Evolutionary conservation across 148 eudicot genomes (phyloP).

Genomic region (Camellia japonica): DNA sequence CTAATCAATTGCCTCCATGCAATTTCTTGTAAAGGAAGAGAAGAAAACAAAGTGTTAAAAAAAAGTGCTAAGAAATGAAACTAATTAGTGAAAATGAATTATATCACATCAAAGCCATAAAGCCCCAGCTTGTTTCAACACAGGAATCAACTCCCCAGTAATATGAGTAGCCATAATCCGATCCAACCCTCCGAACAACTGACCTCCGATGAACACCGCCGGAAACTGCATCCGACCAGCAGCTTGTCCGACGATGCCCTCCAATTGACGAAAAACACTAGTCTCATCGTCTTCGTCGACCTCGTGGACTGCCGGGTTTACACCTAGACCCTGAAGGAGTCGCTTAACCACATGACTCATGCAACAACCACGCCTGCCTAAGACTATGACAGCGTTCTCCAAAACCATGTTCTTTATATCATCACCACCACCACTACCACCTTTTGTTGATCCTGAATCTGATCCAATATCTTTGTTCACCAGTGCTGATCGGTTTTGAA

Average conservation of each 20-base stretch:
- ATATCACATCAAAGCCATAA: slow-evolving; percentile 47
- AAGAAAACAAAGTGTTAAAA: background rate
- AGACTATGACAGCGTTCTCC: slow-evolving; percentile 48
- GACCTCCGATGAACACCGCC: slow-evolving; percentile 70
- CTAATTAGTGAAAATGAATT: background rate
- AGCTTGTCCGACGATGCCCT: slow-evolving; percentile 2
- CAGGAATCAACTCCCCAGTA: slow-evolving; percentile 58
- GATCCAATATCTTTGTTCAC: too few relatives aligned
- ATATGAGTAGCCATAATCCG: slow-evolving; percentile 63
- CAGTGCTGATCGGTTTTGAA: background rate
- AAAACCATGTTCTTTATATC: slow-evolving; percentile 29
- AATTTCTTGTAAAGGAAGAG: background rate
- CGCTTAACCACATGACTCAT: slow-evolving; percentile 57
- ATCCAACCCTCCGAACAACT: slow-evolving; percentile 67
- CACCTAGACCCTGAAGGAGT: slow-evolving; percentile 49
- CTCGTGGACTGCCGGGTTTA: slow-evolving; percentile 48
- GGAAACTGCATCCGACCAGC: slow-evolving; percentile 43
- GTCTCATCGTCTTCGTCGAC: slow-evolving; percentile 41
- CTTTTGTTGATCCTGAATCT: background rate
- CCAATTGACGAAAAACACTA: slow-evolving; percentile 27
- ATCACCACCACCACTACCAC: background rate
- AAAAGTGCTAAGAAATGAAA: background rate
- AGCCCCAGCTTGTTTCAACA: slow-evolving; percentile 64
- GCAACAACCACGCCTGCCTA: slow-evolving; percentile 54
- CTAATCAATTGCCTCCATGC: background rate